These are phyloP conservation scores for Pseudozyma pruni DNA, from an alignment of 1,284 basidiomycete species.

Conservation along the genomic window DNA sequence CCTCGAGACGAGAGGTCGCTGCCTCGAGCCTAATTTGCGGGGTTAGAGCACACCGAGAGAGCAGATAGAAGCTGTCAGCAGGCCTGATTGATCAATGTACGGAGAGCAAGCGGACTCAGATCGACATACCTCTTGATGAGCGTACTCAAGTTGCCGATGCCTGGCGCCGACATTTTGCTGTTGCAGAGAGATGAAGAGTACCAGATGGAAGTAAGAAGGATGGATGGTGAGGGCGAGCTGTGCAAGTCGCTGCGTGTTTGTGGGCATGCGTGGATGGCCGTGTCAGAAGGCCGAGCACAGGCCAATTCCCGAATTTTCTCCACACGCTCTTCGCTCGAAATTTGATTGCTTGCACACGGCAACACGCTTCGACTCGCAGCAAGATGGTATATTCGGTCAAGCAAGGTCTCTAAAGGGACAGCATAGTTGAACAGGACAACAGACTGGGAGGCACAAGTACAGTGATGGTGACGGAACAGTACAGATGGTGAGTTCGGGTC, in stretches of 20 bases:
- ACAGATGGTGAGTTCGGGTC: background rate
- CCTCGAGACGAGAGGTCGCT: constrained; percentile 92
- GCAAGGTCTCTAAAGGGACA: background rate
- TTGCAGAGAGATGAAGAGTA: background rate
- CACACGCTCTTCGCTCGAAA: too few species aligned
- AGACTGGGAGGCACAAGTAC: background rate
- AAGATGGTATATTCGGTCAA: constrained; percentile 8
- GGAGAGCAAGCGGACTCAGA: too few species aligned
- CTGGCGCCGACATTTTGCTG: constrained; percentile 50
- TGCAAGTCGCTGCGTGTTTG: background rate
- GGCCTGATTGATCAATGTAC: too few species aligned
- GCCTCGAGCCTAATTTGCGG: constrained; percentile 74
- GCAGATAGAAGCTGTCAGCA: constrained; percentile 5
- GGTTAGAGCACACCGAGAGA: background rate
- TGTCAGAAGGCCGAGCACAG: too few species aligned
- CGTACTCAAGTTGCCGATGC: constrained; percentile 63
- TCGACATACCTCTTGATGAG: constrained; percentile 61
- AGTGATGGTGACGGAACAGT: background rate
- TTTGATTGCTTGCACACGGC: too few species aligned
- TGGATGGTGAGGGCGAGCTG: constrained; percentile 9
- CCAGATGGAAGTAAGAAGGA: constrained; percentile 5
- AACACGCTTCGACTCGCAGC: too few species aligned
- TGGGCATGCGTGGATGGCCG: too few species aligned
- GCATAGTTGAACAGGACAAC: background rate
- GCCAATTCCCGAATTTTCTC: too few species aligned